Evolutionary conservation across 2,329 filamentous ascomycete genomes (phyloP).

Genomic region (Pyricularia sp.): DNA sequence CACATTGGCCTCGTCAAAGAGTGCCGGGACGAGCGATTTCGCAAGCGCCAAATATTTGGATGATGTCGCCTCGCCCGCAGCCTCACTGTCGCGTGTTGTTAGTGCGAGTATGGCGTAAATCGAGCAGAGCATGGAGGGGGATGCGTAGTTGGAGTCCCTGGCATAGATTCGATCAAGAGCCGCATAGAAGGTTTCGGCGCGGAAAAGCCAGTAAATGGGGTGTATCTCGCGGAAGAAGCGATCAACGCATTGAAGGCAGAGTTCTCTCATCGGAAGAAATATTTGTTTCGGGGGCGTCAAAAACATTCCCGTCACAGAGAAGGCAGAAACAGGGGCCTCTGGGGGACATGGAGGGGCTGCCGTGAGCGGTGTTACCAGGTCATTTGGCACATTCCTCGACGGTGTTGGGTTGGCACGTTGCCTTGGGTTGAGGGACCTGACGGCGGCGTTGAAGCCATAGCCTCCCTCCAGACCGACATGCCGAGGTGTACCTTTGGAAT

Average conservation of each 20-base stretch:
- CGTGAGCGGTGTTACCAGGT: slow-evolving; percentile 12
- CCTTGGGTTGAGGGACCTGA: slow-evolving; percentile 13
- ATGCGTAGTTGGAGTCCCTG: slow-evolving; percentile 14
- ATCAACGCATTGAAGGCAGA: slow-evolving; percentile 17
- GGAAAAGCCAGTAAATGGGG: slow-evolving; percentile 19
- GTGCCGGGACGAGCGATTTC: slow-evolving; percentile 13
- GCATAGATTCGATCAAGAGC: slow-evolving; percentile 16
- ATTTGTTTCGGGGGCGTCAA: slow-evolving; percentile 10
- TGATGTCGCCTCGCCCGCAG: slow-evolving; percentile 7
- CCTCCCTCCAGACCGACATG: slow-evolving; percentile 16
- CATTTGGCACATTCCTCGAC: neutral
- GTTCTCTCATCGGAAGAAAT: slow-evolving; percentile 16
- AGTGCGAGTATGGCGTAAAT: slow-evolving; percentile 17
- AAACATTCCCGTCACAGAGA: slow-evolving; percentile 3
- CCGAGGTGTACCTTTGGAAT: slow-evolving; percentile 13
- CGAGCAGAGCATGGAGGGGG: slow-evolving; percentile 15
- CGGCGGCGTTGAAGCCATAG: slow-evolving; percentile 16
- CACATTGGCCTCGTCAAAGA: slow-evolving; percentile 17
- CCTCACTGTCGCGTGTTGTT: slow-evolving; percentile 17
- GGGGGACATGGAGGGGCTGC: slow-evolving; percentile 11
- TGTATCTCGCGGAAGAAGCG: slow-evolving; percentile 19
- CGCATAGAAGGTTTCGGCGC: slow-evolving; percentile 16
- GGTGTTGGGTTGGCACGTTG: slow-evolving; percentile 7
- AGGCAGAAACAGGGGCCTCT: slow-evolving; percentile 9
- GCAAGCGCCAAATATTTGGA: slow-evolving; percentile 15